phyloP scores from a whole-genome alignment of 257 asterid genomes.

The Thymus mandschuricus region DNA sequence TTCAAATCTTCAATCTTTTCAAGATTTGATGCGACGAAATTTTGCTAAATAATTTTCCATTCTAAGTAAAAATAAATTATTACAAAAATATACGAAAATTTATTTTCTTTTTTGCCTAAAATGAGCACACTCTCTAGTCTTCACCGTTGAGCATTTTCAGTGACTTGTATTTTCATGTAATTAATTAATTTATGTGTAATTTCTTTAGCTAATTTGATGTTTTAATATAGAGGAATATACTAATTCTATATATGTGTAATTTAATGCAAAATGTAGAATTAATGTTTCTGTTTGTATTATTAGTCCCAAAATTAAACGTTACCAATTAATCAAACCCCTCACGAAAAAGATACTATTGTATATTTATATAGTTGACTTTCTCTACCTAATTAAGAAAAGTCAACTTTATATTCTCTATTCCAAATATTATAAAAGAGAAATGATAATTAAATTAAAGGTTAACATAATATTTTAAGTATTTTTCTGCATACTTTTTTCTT shows the following conservation, averaged over 20 bases:
- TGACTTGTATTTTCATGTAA: slow-evolving; percentile 26
- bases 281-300: too few species aligned
- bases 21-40: slow-evolving; percentile 19
- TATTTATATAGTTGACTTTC: slow-evolving; percentile 14
- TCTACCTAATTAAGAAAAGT: neutral
- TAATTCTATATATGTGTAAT: too few species aligned
- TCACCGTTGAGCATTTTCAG: slow-evolving; percentile 13
- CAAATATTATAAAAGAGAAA: neutral
- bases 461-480: neutral
- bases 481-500: neutral
- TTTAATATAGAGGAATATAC: neutral
- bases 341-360: neutral
- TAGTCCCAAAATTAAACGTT: neutral
- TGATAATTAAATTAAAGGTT: neutral
- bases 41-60: neutral
- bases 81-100: neutral
- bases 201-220: neutral
- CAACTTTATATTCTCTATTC: neutral
- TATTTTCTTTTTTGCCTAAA: slow-evolving; percentile 25
- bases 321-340: neutral
- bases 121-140: slow-evolving; percentile 20
- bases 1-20: slow-evolving; percentile 30
- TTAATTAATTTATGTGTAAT: neutral
- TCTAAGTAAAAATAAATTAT: neutral
- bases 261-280: too few species aligned